These are phyloP conservation scores for Nitzschia putrida DNA, from an alignment of 108 stramenopile genomes.

Conservation along the genomic window DNA sequence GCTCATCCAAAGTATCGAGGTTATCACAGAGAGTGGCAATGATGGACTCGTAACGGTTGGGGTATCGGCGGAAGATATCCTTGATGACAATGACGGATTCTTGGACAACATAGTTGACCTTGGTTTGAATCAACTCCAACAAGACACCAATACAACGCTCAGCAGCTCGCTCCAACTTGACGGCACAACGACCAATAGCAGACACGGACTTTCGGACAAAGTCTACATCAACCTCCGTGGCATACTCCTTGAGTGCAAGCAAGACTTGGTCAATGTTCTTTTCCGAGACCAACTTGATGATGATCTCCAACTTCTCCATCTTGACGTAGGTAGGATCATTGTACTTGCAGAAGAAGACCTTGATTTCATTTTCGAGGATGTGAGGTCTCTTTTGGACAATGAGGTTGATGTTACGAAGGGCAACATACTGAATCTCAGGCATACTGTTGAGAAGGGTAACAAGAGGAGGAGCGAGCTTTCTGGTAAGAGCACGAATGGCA, in stretches of 20 bases:
- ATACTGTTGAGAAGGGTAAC: conserved; percentile 97
- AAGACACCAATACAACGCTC: conserved; percentile 98
- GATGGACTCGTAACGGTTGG: conserved; percentile 97
- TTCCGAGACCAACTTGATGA: conserved; percentile 96
- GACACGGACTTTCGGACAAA: conserved; percentile 97
- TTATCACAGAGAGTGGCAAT: conserved; percentile 99
- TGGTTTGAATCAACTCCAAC: conserved; percentile 98
- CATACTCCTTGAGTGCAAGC: conserved; percentile 98
- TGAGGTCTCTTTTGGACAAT: conserved; percentile 96
- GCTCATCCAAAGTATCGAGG: conserved; percentile 98
- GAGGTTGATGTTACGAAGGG: conserved; percentile 97
- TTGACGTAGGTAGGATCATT: conserved; percentile 99
- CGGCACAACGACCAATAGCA: conserved; percentile 97
- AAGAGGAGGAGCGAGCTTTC: conserved; percentile 98
- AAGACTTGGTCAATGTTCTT: conserved; percentile 98
- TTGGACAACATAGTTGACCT: conserved; percentile 99
- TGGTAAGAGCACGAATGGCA: conserved; percentile 77
- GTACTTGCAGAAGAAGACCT: conserved; percentile 99
- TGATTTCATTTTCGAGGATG: conserved; percentile 97
- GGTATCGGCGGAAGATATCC: conserved; percentile 99
- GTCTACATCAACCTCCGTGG: conserved; percentile 98
- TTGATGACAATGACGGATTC: conserved; percentile 99
- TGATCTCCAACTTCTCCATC: conserved; percentile 99
- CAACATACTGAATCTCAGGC: conserved; percentile 99
- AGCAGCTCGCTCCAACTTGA: conserved; percentile 97